phyloP scores from a whole-genome alignment of 2,329 filamentous ascomycete species.

The Colletotrichum filicis region DNA sequence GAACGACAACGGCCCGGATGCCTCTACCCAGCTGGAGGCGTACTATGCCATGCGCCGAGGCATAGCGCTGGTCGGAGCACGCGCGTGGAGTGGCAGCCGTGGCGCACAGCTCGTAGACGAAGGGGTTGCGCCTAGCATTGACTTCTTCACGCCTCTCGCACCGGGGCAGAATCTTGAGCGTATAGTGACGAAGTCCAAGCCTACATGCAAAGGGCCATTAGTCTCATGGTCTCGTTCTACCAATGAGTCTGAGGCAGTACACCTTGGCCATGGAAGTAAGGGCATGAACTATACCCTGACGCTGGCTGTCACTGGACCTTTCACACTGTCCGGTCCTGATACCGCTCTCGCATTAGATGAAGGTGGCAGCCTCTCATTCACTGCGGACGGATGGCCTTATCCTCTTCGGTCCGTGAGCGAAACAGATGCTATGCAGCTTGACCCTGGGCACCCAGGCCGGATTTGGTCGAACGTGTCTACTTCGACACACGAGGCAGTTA shows the following conservation, averaged over 20 bases:
- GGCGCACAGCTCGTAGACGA: conserved; percentile 44
- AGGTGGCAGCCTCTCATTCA: neutral
- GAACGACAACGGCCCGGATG: conserved; percentile 61
- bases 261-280: conserved; percentile 51
- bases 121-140: conserved; percentile 46
- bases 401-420: conserved; percentile 58
- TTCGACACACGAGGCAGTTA: conserved; percentile 55
- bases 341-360: neutral
- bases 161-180: conserved; percentile 58
- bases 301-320: conserved; percentile 40
- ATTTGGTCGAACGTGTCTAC: conserved; percentile 62
- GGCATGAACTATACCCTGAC: conserved; percentile 57
- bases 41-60: conserved; percentile 58
- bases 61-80: conserved; percentile 51
- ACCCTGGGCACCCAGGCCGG: conserved; percentile 58
- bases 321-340: conserved; percentile 13
- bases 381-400: conserved; percentile 52
- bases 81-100: conserved; percentile 53
- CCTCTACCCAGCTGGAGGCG: conserved; percentile 58
- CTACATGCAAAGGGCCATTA: conserved; percentile 36
- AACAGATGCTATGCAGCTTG: conserved; percentile 57
- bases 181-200: conserved; percentile 27
- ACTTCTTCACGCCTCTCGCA: conserved; percentile 48
- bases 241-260: conserved; percentile 15
- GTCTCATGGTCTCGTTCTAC: conserved; percentile 45